Evolutionary conservation across 805 yeast genomes (phyloP).

Genomic region (Schwanniomyces pseudopolymorphus): DNA sequence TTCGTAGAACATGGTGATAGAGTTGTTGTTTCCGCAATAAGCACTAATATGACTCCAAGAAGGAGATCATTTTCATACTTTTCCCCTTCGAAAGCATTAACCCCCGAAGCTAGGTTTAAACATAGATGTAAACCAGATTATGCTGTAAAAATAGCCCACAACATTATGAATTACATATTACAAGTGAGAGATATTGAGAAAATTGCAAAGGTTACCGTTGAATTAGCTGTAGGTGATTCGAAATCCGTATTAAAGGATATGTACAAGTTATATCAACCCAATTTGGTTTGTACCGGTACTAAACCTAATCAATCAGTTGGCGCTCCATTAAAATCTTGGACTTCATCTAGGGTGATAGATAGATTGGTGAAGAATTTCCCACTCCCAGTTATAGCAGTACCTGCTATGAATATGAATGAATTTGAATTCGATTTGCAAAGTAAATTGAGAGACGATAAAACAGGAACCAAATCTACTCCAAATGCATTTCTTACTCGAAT

Average conservation of each 20-base stretch:
- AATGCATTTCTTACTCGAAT: slow-evolving; percentile 7
- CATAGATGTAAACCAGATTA: slow-evolving; percentile 47
- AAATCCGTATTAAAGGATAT: slow-evolving; percentile 57
- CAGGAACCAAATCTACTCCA: not conserved
- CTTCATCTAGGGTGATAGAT: slow-evolving; percentile 61
- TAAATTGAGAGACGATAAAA: not conserved
- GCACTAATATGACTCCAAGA: slow-evolving; percentile 11
- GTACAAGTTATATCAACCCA: slow-evolving; percentile 61
- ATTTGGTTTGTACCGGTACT: slow-evolving; percentile 54
- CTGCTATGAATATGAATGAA: slow-evolving; percentile 55
- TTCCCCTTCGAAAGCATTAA: slow-evolving; percentile 18
- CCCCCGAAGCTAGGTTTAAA: slow-evolving; percentile 31
- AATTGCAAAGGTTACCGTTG: slow-evolving; percentile 55
- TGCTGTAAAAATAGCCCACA: slow-evolving; percentile 43
- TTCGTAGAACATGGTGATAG: slow-evolving; percentile 66
- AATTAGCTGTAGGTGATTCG: slow-evolving; percentile 59
- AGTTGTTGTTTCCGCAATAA: slow-evolving; percentile 56
- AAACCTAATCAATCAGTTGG: slow-evolving; percentile 43
- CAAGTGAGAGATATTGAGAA: slow-evolving; percentile 45
- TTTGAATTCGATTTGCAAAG: slow-evolving; percentile 43
- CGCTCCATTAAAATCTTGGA: slow-evolving; percentile 61
- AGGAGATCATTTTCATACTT: slow-evolving; percentile 8
- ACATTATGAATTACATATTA: slow-evolving; percentile 53
- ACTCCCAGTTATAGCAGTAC: slow-evolving; percentile 66
- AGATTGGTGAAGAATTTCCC: slow-evolving; percentile 63